Percentiles rank a stretch among this genome's conserved stretches.
Conservation (phyloP, 2,329 filamentous ascomycete species). For the Diaporthe helianthi region DNA sequence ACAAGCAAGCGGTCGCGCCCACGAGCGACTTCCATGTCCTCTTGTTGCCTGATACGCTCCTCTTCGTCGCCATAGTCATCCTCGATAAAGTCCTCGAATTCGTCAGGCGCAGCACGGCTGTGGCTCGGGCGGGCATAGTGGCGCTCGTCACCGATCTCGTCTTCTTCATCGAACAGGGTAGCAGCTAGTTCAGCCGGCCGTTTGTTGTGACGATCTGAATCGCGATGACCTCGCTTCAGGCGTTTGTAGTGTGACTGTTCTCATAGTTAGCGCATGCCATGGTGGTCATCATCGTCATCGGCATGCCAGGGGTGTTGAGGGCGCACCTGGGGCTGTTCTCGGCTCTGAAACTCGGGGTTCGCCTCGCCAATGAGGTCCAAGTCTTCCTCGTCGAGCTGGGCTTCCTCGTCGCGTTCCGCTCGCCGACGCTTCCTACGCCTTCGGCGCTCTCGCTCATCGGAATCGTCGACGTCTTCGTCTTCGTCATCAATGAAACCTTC, state of each 20-base stretch:
- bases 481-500: conserved; percentile 97
- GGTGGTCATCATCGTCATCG: not conserved
- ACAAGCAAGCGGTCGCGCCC: conserved; percentile 75
- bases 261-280: conserved; percentile 12
- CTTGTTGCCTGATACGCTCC: conserved; percentile 75
- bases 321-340: conserved; percentile 47
- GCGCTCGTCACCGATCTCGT: conserved; percentile 67
- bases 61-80: conserved; percentile 92
- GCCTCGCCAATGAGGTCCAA: conserved; percentile 91
- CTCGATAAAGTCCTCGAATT: conserved; percentile 96
- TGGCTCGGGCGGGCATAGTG: conserved; percentile 59
- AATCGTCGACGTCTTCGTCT: conserved; percentile 70
- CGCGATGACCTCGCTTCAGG: conserved; percentile 87
- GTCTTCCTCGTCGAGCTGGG: conserved; percentile 94
- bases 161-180: conserved; percentile 96
- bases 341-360: conserved; percentile 72
- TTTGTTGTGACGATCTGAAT: conserved; percentile 70
- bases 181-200: conserved; percentile 80
- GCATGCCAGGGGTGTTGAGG: not conserved
- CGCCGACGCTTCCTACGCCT: conserved; percentile 80
- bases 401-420: conserved; percentile 80
- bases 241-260: conserved; percentile 89
- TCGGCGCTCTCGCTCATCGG: conserved; percentile 60
- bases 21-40: conserved; percentile 88
- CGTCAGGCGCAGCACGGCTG: conserved; percentile 69